Conservation (phyloP, 805 yeast species). For the Starmerella stellata region DNA sequence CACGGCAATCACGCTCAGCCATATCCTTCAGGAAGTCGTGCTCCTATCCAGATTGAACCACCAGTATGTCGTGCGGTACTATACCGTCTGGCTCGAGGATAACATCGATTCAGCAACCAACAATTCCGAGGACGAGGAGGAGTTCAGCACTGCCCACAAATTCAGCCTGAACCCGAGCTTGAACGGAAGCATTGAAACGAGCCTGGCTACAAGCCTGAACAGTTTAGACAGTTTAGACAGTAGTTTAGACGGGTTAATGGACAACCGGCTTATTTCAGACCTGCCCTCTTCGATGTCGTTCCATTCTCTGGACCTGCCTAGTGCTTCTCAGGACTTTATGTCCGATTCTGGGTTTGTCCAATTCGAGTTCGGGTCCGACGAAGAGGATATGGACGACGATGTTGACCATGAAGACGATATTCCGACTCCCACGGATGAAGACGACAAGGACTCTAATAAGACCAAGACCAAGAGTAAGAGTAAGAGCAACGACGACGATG, state of each 20-base stretch:
- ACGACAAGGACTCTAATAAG: too few relatives aligned
- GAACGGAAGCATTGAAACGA: neutral
- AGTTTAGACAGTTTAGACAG: neutral
- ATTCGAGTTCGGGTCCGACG: conserved; percentile 17
- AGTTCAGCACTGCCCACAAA: neutral
- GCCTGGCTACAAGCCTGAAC: neutral
- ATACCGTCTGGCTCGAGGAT: conserved; percentile 94
- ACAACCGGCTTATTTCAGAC: neutral
- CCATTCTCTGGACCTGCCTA: conserved; percentile 11
- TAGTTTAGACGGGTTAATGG: neutral
- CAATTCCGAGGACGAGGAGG: conserved; percentile 14
- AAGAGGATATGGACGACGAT: too few relatives aligned
- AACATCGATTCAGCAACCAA: conserved; percentile 25
- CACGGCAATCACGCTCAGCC: conserved; percentile 31
- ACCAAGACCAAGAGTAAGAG: too few relatives aligned
- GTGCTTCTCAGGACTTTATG: conserved; percentile 16
- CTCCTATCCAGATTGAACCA: conserved; percentile 80
- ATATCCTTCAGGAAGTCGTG: conserved; percentile 78
- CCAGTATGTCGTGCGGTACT: conserved; percentile 88
- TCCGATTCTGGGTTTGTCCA: conserved; percentile 19
- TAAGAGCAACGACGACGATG: too few relatives aligned
- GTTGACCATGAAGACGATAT: too few relatives aligned
- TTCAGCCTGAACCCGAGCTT: neutral
- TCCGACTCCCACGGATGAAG: too few relatives aligned
- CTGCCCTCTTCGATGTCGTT: conserved; percentile 4